Base-by-base conservation (phyloP, 2,329 filamentous ascomycete species). In the Verticillium zaregamsianum region DNA sequence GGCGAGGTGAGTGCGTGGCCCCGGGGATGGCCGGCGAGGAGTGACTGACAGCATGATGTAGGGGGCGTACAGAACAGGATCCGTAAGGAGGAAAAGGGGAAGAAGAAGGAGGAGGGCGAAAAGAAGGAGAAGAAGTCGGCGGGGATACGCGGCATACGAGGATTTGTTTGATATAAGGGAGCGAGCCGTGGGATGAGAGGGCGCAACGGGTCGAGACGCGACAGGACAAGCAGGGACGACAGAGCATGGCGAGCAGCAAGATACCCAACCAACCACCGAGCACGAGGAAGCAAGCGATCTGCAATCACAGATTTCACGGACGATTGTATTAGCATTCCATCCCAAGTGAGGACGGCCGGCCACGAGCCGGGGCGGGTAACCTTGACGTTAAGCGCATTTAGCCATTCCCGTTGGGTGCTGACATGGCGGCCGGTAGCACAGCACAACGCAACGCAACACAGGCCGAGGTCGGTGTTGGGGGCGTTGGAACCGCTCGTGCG, bases 11-110 rank as follows among this genome's bases (percentile, higher is more conserved):
- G 74, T 73, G 65, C 55, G 55, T 33, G 56, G 60, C 35, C 37
- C 33, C 49, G 52, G 57, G 61, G 37, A 45, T 64, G 33, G 33
- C 37, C 7, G 20, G 20, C 23, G 45, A 49, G 11, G 20, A 23
- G n/a, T 23, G n/a, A 49, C 45, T 49, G 45, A 49, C 45, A 49
- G 3, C 28, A 20, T 12, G 56, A 58, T 56, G 23, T 67, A 80
- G 82, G 81, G 20, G 79, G 80, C 25, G 73, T 81, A 9, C 80
- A 82, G 65, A 83, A 80, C 67, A 70, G 76, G 33, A 70, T 77
- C 1, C 78, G 78, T 3, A 80, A 83, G 66, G 80, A 85, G 2
- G 77, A 76, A 66, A 84, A 83, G 63, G 80, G 82, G 37, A 81
- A 80, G 65, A 74, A 73, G 55, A 74, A 74, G 45, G 78, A 81